phyloP scores from a whole-genome alignment of 208 protist genomes.

The Porcisia hertigi region DNA sequence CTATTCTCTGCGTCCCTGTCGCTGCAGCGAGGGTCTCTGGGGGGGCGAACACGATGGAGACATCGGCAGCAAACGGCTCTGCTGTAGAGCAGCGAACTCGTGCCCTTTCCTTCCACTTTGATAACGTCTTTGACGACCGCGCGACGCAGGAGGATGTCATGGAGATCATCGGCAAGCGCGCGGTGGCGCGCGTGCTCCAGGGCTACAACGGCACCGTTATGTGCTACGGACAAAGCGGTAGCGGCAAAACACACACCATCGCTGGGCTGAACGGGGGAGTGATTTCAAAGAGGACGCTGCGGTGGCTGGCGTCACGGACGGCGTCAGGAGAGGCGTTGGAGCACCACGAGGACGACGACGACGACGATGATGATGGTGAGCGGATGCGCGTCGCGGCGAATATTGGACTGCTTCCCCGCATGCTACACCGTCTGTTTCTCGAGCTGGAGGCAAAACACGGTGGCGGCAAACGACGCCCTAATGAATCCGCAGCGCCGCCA shows the following conservation, averaged over 20 bases:
- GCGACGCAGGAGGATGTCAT: constrained; percentile 72
- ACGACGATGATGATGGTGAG: constrained; percentile 12
- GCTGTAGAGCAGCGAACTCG: neutral
- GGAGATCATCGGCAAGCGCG: constrained; percentile 44
- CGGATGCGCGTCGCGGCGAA: constrained; percentile 8
- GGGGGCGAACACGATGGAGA: neutral
- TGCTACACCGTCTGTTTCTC: constrained; percentile 44
- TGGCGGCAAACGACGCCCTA: constrained; percentile 1
- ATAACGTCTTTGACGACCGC: constrained; percentile 65
- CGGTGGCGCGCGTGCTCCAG: constrained; percentile 59
- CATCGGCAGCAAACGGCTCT: neutral
- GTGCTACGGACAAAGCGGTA: constrained; percentile 92
- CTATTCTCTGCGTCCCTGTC: constrained; percentile 35
- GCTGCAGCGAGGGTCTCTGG: neutral
- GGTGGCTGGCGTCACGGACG: constrained; percentile 9
- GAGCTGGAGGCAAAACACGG: constrained; percentile 26
- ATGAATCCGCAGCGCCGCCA: constrained; percentile 3
- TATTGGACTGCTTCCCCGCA: constrained; percentile 50
- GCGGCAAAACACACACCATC: constrained; percentile 91
- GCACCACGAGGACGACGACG: constrained; percentile 12
- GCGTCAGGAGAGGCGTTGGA: neutral
- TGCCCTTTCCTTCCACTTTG: constrained; percentile 57
- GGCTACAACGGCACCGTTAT: constrained; percentile 87
- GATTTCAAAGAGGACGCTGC: constrained; percentile 12
- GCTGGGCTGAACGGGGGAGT: constrained; percentile 52